Conservation (phyloP, 1,139 yeast species). For the Kazachstania sp. region DNA sequence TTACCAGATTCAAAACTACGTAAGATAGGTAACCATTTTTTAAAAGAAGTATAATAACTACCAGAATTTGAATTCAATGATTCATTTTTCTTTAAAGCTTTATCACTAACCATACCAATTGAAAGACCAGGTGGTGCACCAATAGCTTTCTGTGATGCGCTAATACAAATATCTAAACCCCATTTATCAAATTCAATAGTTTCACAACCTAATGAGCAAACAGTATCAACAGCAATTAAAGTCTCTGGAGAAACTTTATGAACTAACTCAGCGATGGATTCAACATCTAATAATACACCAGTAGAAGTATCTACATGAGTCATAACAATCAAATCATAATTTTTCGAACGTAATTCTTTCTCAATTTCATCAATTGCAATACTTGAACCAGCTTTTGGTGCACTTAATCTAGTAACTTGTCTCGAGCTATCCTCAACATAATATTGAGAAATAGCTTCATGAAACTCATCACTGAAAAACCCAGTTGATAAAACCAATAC, state of each 20-base stretch:
- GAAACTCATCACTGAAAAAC: conserved; percentile 80
- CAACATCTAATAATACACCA: conserved; percentile 73
- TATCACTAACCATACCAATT: conserved; percentile 62
- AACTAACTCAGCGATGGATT: conserved; percentile 52
- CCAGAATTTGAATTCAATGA: conserved; percentile 11
- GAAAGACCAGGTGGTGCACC: conserved; percentile 93
- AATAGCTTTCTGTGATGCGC: conserved; percentile 93
- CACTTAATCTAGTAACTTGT: conserved; percentile 51
- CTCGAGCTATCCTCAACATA: conserved; percentile 47
- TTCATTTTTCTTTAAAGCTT: conserved; percentile 62
- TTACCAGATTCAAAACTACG: conserved; percentile 62
- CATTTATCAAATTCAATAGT: conserved; percentile 76
- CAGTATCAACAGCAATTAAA: conserved; percentile 82
- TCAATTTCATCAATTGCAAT: conserved; percentile 51
- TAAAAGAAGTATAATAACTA: conserved; percentile 65
- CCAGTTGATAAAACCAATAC: conserved; percentile 88
- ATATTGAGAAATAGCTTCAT: conserved; percentile 57
- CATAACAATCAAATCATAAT: conserved; percentile 66
- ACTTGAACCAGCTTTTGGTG: conserved; percentile 57
- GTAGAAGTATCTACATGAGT: conserved; percentile 97
- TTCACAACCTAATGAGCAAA: conserved; percentile 89
- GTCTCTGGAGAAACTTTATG: conserved; percentile 68
- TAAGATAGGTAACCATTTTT: conserved; percentile 88
- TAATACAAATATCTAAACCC: conserved; percentile 81
- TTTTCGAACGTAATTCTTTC: conserved; percentile 40